Conservation (phyloP, 768 basidiomycete genomes). For the Termitomyces sp. region DNA sequence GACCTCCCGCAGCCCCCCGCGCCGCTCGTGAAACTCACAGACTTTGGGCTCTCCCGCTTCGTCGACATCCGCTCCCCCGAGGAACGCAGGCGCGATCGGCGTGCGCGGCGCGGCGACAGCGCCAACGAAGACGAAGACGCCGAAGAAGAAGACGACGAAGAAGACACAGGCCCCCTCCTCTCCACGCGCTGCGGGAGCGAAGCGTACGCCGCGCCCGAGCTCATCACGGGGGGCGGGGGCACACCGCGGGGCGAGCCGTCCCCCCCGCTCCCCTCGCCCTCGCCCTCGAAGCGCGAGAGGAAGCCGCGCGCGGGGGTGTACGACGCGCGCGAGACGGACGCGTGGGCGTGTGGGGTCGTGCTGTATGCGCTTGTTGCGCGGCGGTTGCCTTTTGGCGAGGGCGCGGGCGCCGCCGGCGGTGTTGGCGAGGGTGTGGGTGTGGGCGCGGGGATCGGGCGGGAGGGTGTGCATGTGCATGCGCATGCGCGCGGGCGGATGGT, state of each 20-base stretch:
- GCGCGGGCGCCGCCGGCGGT: constrained; percentile 13
- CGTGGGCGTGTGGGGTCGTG: constrained; percentile 86
- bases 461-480: no score
- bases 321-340: constrained; percentile 41
- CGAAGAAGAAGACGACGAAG: background rate
- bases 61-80: constrained; percentile 47
- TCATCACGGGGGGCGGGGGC: constrained; percentile 47
- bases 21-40: constrained; percentile 76
- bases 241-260: constrained; percentile 1
- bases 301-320: constrained; percentile 59
- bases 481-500: constrained; percentile 22
- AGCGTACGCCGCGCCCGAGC: constrained; percentile 80
- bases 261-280: background rate
- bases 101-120: background rate
- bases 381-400: constrained; percentile 68
- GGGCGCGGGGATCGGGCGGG: constrained; percentile 12
- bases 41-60: constrained; percentile 87
- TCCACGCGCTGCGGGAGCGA: constrained; percentile 84
- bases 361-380: constrained; percentile 71
- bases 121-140: constrained; percentile 10
- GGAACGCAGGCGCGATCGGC: constrained; percentile 7
- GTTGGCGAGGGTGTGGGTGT: constrained; percentile 14
- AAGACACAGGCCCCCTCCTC: constrained; percentile 40
- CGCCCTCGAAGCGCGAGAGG: no score
- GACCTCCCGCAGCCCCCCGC: constrained; percentile 24